Evolutionary conservation across 2,329 filamentous ascomycete genomes (phyloP), one percentile per base, ranked within the genome.

Genomic region (Arthrocladium fulminans): DNA sequence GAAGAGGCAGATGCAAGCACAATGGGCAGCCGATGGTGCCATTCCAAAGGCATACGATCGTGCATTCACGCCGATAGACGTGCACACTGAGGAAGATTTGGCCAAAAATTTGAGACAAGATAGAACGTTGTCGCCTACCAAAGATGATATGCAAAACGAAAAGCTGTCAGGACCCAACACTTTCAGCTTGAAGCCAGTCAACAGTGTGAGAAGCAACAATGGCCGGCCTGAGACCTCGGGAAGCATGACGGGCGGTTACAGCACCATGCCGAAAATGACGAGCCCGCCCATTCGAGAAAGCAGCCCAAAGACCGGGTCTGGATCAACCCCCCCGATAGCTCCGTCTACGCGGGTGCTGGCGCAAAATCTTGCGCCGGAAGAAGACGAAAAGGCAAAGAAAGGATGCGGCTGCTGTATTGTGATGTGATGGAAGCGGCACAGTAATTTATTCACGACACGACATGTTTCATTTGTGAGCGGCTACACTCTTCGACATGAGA

Each of bases 21-120:
- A 90, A 65, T 96, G 88, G 89, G 88, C 94, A 67, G 86, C 82
- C 58, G 87, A 96, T 65, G 89, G 89, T 54, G 88, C 86, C 55
- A 86, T 87, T 54, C 88, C 88, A 2, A 86, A 80, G 51, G 75
- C 84, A 22, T 96, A 95, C 63, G 89, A 95, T 67, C 86, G 81
- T 54, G 83, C 94, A 51, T 92, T 96, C 68, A 81, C 85, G 15
- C 83, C 89, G 4, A 71, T 97, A 53, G 92, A 67, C 30, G 63
- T 72, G 25, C 63, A 65, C 12, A 59, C 63, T 2, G 61, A 68
- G 25, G 63, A 65, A 13, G 57, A 58, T 10, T 43, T 57, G 19
- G 43, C 50, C 9, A 56, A 54, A 29, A 39, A 34, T 15, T 19
- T 44, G 19, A 55, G 50, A 19, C 25, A 24, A 27, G 48, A 49